Percentiles rank a stretch among this genome's conserved stretches.
Evolutionary conservation across 306 rosid genomes (phyloP).

Genomic region (Hippophae rhamnoides): DNA sequence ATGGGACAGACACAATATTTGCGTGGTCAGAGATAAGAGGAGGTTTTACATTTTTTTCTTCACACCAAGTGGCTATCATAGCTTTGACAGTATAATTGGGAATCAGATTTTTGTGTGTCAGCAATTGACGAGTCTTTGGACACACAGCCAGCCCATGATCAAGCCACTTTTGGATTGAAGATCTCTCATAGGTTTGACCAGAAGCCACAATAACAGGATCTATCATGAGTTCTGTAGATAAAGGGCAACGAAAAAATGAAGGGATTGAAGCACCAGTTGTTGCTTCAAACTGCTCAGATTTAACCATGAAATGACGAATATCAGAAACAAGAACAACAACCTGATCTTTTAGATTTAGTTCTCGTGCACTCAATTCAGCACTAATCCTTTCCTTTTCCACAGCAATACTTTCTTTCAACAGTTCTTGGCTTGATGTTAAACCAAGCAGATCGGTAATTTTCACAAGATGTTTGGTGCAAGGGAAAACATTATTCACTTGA

Average conservation of each 20-base stretch:
- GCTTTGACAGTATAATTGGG: conserved; percentile 85
- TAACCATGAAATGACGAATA: conserved; percentile 54
- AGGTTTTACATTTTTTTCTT: conserved; percentile 56
- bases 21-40: conserved; percentile 19
- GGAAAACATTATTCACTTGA: conserved; percentile 37
- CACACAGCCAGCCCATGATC: conserved; percentile 67
- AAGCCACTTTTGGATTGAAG: conserved; percentile 77
- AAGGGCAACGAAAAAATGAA: conserved; percentile 74
- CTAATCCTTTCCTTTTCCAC: conserved; percentile 68
- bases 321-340: conserved; percentile 54
- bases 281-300: conserved; percentile 33
- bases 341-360: conserved; percentile 40
- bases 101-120: conserved; percentile 64
- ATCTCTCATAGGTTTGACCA: conserved; percentile 82
- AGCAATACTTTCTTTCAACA: conserved; percentile 70
- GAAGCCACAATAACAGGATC: conserved; percentile 96
- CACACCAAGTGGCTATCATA: conserved; percentile 87
- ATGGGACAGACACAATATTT: conserved; percentile 20
- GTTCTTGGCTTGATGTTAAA: conserved; percentile 54
- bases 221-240: conserved; percentile 74
- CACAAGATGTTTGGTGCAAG: conserved; percentile 39
- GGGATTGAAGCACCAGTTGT: conserved; percentile 53
- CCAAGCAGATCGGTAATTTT: conserved; percentile 50
- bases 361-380: conserved; percentile 44
- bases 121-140: conserved; percentile 69